Evolutionary conservation across 805 yeast species (phyloP).

Genomic region (Saturnispora galanensis): DNA sequence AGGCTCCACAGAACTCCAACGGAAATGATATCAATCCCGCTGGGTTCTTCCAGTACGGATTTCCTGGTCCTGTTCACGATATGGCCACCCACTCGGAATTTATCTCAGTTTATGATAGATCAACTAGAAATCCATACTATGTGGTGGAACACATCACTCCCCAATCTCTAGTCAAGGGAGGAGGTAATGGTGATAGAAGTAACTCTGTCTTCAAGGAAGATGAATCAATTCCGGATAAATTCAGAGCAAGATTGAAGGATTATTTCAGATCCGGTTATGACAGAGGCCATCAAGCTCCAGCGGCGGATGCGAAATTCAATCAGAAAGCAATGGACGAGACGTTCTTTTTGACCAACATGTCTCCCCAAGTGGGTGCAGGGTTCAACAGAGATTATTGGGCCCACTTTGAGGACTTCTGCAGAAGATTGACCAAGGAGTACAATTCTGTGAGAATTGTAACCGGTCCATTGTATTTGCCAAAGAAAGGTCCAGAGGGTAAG

Average conservation of each 20-base stretch:
- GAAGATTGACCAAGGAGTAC: constrained; percentile 66
- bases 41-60: constrained; percentile 82
- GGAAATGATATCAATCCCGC: constrained; percentile 51
- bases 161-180: constrained; percentile 44
- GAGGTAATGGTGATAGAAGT: constrained; percentile 58
- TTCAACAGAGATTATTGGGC: constrained; percentile 98
- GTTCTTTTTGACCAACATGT: constrained; percentile 77
- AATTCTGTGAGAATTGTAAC: constrained; percentile 77
- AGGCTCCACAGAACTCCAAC: constrained; percentile 8
- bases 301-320: constrained; percentile 88
- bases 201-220: constrained; percentile 83
- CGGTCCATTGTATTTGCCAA: constrained; percentile 88
- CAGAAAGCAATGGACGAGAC: constrained; percentile 95
- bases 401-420: constrained; percentile 80
- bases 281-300: constrained; percentile 96
- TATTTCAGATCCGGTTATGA: constrained; percentile 94
- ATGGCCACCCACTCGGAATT: constrained; percentile 64
- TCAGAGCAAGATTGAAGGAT: constrained; percentile 70
- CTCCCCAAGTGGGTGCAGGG: constrained; percentile 97
- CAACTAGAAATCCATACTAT: constrained; percentile 77
- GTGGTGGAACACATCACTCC: constrained; percentile 80
- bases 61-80: constrained; percentile 93
- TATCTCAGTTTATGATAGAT: constrained; percentile 77
- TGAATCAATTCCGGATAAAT: constrained; percentile 63
- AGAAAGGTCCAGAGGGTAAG: constrained; percentile 67